Evolutionary conservation across 75 land plant species (phyloP), one percentile per base, ranked within the genome.

Genomic region (Pinus tabuliformis): DNA sequence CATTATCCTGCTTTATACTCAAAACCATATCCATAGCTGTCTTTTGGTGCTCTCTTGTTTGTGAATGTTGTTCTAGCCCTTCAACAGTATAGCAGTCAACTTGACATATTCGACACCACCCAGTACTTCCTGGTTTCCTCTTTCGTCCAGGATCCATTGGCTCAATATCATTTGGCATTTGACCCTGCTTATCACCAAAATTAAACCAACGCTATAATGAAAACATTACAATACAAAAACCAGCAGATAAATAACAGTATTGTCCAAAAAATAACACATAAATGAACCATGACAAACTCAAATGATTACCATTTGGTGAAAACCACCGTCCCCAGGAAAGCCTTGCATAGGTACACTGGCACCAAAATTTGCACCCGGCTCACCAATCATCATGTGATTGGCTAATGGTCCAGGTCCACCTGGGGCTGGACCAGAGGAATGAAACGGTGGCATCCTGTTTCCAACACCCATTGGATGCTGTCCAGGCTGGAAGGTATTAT

Each of bases 81-180:
- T 91, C 91, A 16, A 91, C 94, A 37, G 91, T 89, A 61, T 83
- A 89, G 80, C 96, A 93, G 42, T 93, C 96, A 76, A 93, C 73
- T 52, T 84, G 90, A 76, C 96, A 93, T 12, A 93, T 93, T 1
- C 93, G 84, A 61, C 96, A 93, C 95, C 95, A 93, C 6, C 88
- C 93, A 71, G 83, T 83, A 57, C 83, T 86, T 8, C 80, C 77
- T 30, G 75, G 75, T 24, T 91, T 93, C 76, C 90, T 86, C 81
- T 84, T 91, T 65, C 91, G 87, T 33, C 80, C 37, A 13, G 57
- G 81, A 63, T 87, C 91, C 75, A 82, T 71, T 45, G 87, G 54
- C 56, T 81, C 92, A 58, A 78, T 49, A 49, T 86, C 89, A 77
- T 77, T 86, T 79, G 81, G 59, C 54, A 73, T 73, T 58, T 59